These are phyloP conservation scores for Capsaspora owczarzaki DNA, from an alignment of 78 protist genomes.

Conservation along the genomic window DNA sequence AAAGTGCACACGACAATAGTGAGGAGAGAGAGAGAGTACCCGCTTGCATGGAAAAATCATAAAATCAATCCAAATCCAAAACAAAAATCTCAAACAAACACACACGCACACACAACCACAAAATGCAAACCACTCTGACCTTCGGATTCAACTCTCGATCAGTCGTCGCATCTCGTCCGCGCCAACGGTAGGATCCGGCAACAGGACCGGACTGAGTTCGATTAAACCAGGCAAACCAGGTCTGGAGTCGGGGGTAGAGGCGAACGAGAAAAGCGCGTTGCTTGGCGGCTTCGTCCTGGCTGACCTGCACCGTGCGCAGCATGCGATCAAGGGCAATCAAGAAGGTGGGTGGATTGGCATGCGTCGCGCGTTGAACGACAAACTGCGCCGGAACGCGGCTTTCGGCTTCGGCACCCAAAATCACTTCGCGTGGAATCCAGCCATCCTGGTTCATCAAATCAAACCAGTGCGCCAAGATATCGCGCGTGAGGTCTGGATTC, in stretches of 20 bases:
- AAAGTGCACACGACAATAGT: no score
- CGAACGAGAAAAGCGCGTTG: no score
- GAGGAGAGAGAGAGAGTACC: no score
- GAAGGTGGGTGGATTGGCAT: conserved; percentile 85
- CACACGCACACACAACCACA: no score
- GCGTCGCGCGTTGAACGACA: conserved; percentile 1
- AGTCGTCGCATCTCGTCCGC: conserved; percentile 30
- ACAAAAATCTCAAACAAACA: no score
- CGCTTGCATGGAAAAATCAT: no score
- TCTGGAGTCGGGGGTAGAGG: background rate
- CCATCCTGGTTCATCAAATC: conserved; percentile 67
- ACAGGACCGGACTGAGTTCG: conserved; percentile 34
- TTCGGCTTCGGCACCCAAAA: conserved; percentile 78
- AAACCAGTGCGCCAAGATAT: conserved; percentile 68
- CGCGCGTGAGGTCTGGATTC: conserved; percentile 26
- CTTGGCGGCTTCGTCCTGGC: no score
- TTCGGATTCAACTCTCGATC: conserved; percentile 7
- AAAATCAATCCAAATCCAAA: no score
- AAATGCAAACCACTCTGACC: no score
- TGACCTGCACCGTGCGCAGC: no score
- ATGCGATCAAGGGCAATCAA: conserved; percentile 24
- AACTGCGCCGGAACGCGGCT: conserved; percentile 46
- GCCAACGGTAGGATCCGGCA: conserved; percentile 58
- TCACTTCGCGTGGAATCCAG: conserved; percentile 94
- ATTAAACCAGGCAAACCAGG: conserved; percentile 31